Evolutionary conservation across 768 basidiomycete genomes (phyloP).

Genomic region (Pleurotus citrinopileatus): DNA sequence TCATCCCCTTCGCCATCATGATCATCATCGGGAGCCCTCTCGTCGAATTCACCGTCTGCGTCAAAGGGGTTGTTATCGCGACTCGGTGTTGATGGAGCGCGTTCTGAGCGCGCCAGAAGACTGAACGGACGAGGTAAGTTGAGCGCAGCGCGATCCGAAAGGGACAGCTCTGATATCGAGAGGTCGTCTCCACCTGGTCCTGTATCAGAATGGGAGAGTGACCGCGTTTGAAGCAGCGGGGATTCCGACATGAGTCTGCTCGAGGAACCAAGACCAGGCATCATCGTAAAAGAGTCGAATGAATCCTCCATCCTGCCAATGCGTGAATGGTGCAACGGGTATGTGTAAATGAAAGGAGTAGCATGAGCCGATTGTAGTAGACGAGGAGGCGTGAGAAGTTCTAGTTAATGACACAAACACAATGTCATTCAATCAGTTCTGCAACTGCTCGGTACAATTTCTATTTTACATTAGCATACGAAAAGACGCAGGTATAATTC

Average conservation of each 20-base stretch:
- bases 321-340: not conserved
- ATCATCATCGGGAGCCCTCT: not conserved
- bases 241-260: slow-evolving; percentile 43
- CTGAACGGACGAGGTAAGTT: slow-evolving; percentile 23
- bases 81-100: slow-evolving; percentile 12
- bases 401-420: too few species aligned
- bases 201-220: slow-evolving; percentile 27
- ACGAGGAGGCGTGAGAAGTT: not conserved
- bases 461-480: too few species aligned
- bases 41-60: slow-evolving; percentile 7
- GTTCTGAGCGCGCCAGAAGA: slow-evolving; percentile 21
- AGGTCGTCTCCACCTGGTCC: slow-evolving; percentile 48
- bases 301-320: not conserved
- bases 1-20: slow-evolving; percentile 11
- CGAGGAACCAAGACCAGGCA: not conserved
- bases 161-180: slow-evolving; percentile 55
- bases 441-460: too few species aligned
- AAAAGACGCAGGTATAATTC: too few species aligned
- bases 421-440: too few species aligned
- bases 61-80: not conserved
- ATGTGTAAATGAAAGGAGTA: too few species aligned
- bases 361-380: too few species aligned
- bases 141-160: slow-evolving; percentile 29
- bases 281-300: slow-evolving; percentile 1
- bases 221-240: slow-evolving; percentile 21